Evolutionary conservation across 192 early-diverging fungal genomes (phyloP), one percentile per base, ranked within the genome.

Genomic region (Rhizophagus sp.): DNA sequence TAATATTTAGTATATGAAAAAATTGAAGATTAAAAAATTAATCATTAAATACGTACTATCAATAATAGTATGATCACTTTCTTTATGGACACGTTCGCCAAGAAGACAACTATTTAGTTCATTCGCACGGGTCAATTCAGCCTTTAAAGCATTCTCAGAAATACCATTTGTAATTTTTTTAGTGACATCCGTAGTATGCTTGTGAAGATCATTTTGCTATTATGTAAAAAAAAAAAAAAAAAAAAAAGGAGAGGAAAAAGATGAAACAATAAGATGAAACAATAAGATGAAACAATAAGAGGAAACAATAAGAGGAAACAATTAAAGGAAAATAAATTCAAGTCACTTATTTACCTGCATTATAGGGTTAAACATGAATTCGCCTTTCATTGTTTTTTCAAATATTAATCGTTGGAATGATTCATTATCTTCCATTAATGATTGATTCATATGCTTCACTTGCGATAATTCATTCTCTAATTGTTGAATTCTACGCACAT

Each of bases 381-480:
- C 93, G 76, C 94, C 94, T 83, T 89, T 92, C 81, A 95, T 92
- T 7, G 94, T 93, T 80, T 90, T 92, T 87, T 94, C 94, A 78
- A 93, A 92, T 81, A 95, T 80, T 50, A 95, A 83, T 62, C 93
- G 81, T 82, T 95, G 94, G 85, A 91, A 94, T 73, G 91, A 89
- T 82, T 94, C 94, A 86, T 93, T 95, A 73, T 94, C 94, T 78
- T 95, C 93, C 88, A 89, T 89, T 73, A 95, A 85, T 22, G 89
- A 85, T 79, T 85, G 86, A 76, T 93, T 93, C 71, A 95, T 80
- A 69, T 92, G 88, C 41, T 88, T 88, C 10, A 93, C 86, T 82
- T 94, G 90, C 72, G 61, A 66, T 39, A 89, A 81, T 44, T 92
- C 87, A 71, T 50, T 79, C 62, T 71, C 69, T 64, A 79, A 62